Evolutionary conservation across 805 yeast species (phyloP).

Genomic region (Tetrapisispora iriomotensis): DNA sequence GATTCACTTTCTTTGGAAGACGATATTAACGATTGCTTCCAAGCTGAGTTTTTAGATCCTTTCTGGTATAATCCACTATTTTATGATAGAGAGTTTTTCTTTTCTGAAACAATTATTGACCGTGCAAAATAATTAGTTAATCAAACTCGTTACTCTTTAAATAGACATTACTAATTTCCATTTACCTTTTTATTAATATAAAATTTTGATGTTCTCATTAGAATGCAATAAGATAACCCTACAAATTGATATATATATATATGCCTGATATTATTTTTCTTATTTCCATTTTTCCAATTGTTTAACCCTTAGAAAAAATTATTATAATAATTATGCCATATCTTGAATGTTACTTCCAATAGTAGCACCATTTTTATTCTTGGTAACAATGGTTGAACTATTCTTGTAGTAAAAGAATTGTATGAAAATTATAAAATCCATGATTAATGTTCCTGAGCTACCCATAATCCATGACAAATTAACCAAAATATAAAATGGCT

Average conservation of each 20-base stretch:
- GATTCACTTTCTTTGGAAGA: background rate
- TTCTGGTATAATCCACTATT: slow-evolving; percentile 6
- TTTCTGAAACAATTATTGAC: slow-evolving; percentile 5
- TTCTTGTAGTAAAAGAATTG: slow-evolving; percentile 71
- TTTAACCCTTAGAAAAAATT: background rate
- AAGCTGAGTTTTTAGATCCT: slow-evolving; percentile 3
- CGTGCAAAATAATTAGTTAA: background rate
- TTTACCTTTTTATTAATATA: too few relatives aligned
- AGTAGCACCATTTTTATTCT: background rate
- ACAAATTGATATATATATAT: background rate
- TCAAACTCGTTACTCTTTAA: too few relatives aligned
- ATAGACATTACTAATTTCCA: too few relatives aligned
- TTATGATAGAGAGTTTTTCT: slow-evolving; percentile 10
- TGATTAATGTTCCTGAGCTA: slow-evolving; percentile 70
- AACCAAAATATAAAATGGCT: slow-evolving; percentile 59
- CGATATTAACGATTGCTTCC: slow-evolving; percentile 1
- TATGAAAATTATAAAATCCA: slow-evolving; percentile 75
- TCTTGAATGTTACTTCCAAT: background rate
- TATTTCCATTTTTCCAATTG: background rate
- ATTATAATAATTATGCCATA: background rate
- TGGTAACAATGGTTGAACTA: background rate
- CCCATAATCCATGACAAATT: slow-evolving; percentile 93
- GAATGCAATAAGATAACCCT: background rate
- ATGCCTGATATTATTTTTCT: background rate
- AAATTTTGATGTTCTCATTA: too few relatives aligned